Evolutionary conservation across 2,329 filamentous ascomycete genomes (phyloP).

Genomic region (Neofusicoccum kwambonambiense): DNA sequence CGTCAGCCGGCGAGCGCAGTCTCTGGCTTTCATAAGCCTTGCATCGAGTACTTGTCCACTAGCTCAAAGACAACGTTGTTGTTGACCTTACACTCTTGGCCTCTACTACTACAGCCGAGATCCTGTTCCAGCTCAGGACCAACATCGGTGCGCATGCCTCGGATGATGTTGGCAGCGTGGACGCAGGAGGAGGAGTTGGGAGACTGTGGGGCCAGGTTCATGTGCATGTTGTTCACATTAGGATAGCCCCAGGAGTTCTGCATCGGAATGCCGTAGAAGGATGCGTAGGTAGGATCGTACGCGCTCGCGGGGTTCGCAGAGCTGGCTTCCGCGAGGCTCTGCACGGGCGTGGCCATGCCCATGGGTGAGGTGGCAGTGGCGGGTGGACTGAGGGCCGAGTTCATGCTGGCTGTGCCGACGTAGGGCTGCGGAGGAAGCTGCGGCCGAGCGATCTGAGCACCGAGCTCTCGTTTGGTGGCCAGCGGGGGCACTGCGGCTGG

Average conservation of each 20-base stretch:
- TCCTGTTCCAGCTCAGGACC: constrained; percentile 40
- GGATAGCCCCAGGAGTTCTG: neutral
- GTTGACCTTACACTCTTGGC: constrained; percentile 44
- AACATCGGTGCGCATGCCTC: constrained; percentile 41
- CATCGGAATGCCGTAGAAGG: neutral
- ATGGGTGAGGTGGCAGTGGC: neutral
- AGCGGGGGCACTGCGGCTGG: neutral
- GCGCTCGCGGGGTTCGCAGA: neutral
- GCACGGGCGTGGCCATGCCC: neutral
- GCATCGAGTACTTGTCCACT: constrained; percentile 43
- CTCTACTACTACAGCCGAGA: constrained; percentile 38
- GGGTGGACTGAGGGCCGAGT: neutral
- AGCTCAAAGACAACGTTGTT: constrained; percentile 44
- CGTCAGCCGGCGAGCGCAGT: neutral
- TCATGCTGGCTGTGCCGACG: neutral
- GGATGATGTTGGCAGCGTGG: constrained; percentile 47
- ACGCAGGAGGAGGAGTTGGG: constrained; percentile 35
- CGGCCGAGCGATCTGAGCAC: neutral
- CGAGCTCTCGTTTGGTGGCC: neutral
- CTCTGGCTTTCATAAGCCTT: constrained; percentile 4
- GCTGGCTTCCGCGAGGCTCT: neutral
- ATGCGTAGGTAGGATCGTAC: neutral
- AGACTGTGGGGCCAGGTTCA: constrained; percentile 17
- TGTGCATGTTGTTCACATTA: constrained; percentile 17
- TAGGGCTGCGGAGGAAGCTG: neutral